These are phyloP conservation scores for Ogataea sp. DNA, from an alignment of 805 yeast genomes.

Conservation along the genomic window DNA sequence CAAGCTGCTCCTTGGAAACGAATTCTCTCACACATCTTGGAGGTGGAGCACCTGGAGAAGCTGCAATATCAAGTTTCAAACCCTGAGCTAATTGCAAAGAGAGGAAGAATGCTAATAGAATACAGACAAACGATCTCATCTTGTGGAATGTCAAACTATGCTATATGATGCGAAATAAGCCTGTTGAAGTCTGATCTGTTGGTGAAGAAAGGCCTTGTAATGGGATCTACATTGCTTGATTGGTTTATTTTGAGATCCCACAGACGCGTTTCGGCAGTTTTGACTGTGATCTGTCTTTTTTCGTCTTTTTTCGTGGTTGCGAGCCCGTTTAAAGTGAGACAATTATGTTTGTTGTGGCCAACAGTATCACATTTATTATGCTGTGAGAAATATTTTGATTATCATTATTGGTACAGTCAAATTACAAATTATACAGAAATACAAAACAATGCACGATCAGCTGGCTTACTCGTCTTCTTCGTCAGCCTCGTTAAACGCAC, in stretches of 20 bases:
- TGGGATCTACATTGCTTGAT: no score
- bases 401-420: not conserved
- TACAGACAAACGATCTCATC: constrained; percentile 4
- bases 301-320: not conserved
- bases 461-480: constrained; percentile 22
- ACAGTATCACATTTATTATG: no score
- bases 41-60: constrained; percentile 18
- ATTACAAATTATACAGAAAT: not conserved
- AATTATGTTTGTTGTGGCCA: not conserved
- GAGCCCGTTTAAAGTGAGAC: not conserved
- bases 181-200: no score
- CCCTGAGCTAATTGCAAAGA: constrained; percentile 8
- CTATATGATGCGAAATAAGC: no score
- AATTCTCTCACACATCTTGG: constrained; percentile 92
- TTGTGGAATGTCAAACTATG: no score
- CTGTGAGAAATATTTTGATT: no score
- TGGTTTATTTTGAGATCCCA: no score
- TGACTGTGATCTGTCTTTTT: not conserved
- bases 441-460: no score
- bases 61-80: constrained; percentile 25
- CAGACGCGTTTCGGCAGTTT: no score
- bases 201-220: no score
- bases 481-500: constrained; percentile 1
- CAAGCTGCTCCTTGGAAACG: constrained; percentile 75
- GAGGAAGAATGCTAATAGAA: constrained; percentile 6